These are phyloP conservation scores for Nyctanthes arbortristis DNA, from an alignment of 257 asterid genomes.

Conservation along the genomic window DNA sequence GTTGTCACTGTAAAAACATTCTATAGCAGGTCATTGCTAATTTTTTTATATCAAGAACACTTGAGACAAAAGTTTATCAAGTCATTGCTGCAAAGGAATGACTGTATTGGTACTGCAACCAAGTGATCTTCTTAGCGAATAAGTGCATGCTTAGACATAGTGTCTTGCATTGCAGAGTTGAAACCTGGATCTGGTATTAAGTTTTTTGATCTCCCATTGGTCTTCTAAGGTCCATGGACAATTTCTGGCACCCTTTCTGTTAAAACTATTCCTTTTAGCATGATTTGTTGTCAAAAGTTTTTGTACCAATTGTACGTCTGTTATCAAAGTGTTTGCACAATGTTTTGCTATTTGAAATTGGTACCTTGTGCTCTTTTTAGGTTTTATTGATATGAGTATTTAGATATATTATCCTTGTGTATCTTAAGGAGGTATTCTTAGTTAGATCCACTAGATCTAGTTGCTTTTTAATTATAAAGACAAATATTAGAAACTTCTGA, in stretches of 20 bases:
- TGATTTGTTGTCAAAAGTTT: too few species aligned
- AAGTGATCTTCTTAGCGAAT: slow-evolving; percentile 5
- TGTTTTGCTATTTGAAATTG: neutral
- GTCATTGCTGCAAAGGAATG: neutral
- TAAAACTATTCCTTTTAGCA: neutral
- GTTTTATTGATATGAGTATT: neutral
- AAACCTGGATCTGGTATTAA: slow-evolving; percentile 1
- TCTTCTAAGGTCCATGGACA: neutral
- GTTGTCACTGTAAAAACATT: slow-evolving; percentile 7
- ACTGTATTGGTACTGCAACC: neutral
- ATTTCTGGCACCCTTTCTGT: neutral
- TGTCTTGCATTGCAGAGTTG: neutral
- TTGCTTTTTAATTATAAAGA: neutral
- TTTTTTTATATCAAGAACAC: neutral
- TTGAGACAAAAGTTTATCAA: neutral
- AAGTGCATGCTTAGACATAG: neutral
- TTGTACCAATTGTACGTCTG: neutral
- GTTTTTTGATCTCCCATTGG: neutral
- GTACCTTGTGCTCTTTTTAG: neutral
- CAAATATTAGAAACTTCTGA: neutral
- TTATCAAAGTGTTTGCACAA: neutral
- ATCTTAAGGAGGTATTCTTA: neutral
- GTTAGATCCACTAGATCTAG: neutral
- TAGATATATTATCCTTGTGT: neutral
- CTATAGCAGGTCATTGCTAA: slow-evolving; percentile 12